phyloP scores from a whole-genome alignment of 179 eudicot genomes.

The Dionaea muscipula region DNA sequence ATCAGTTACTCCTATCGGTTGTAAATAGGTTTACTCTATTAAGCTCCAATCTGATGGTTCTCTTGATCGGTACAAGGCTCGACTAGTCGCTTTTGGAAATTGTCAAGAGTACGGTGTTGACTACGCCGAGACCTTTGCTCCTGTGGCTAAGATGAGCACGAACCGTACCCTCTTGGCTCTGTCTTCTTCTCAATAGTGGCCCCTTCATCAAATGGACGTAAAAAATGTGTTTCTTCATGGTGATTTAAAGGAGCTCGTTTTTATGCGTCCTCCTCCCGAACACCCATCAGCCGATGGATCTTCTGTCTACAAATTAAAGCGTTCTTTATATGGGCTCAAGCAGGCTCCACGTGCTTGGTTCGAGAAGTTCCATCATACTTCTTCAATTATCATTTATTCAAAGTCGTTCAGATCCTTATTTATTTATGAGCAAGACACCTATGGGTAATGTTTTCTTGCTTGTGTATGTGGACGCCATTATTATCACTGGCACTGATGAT shows the following conservation, averaged over 20 bases:
- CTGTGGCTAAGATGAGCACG: not conserved
- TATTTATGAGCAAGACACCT: not conserved
- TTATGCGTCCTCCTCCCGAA: not conserved
- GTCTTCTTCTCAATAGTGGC: not conserved
- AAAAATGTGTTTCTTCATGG: not conserved
- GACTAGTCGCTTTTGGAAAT: not conserved
- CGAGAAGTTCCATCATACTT: not conserved
- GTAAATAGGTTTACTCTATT: not conserved
- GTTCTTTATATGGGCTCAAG: not conserved
- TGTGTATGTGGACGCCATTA: not conserved
- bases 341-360: not conserved
- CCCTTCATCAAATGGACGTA: constrained; percentile 2
- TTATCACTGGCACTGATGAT: not conserved
- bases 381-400: not conserved
- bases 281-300: too few species aligned
- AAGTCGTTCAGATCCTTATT: not conserved
- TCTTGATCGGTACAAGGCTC: constrained; percentile 7
- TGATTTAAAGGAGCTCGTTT: not conserved
- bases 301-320: not conserved
- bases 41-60: not conserved
- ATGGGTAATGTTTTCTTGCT: not conserved
- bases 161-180: not conserved
- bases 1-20: not conserved
- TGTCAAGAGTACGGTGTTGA: not conserved
- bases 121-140: constrained; percentile 1